Conservation (phyloP, 176 grass and related monocot species). For the Eremochloa ophiuroides region DNA sequence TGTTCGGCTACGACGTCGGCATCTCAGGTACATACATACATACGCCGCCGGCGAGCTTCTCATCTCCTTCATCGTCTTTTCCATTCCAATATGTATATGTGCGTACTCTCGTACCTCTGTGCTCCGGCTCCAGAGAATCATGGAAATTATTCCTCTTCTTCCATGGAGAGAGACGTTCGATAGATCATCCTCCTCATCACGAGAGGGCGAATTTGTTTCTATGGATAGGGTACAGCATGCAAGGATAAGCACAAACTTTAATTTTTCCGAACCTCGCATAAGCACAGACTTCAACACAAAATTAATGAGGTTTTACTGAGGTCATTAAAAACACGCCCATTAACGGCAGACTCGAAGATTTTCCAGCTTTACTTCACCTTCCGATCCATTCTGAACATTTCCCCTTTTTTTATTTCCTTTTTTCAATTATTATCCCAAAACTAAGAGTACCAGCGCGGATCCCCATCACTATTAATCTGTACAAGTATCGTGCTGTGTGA, state of each 20-base stretch:
- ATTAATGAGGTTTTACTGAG: background rate
- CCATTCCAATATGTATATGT: background rate
- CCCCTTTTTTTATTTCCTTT: background rate
- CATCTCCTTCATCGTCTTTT: background rate
- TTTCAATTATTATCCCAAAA: background rate
- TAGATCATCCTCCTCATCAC: background rate
- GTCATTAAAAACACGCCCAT: background rate
- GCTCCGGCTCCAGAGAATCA: background rate
- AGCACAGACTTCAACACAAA: background rate
- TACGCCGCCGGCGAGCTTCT: background rate
- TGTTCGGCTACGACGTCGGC: constrained; percentile 96
- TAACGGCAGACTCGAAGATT: background rate
- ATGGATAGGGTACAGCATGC: background rate
- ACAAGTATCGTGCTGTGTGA: background rate
- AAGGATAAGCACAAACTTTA: too few relatives aligned
- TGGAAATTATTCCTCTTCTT: background rate
- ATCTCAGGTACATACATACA: constrained; percentile 80
- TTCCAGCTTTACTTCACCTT: background rate
- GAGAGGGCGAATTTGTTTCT: too few relatives aligned
- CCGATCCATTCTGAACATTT: background rate
- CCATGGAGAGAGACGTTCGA: background rate
- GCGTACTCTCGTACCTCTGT: background rate
- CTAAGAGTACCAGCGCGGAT: background rate
- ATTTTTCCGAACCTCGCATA: too few relatives aligned
- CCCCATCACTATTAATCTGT: background rate